phyloP scores from a whole-genome alignment of 208 protist genomes.

The Wallacemonas sp. region DNA sequence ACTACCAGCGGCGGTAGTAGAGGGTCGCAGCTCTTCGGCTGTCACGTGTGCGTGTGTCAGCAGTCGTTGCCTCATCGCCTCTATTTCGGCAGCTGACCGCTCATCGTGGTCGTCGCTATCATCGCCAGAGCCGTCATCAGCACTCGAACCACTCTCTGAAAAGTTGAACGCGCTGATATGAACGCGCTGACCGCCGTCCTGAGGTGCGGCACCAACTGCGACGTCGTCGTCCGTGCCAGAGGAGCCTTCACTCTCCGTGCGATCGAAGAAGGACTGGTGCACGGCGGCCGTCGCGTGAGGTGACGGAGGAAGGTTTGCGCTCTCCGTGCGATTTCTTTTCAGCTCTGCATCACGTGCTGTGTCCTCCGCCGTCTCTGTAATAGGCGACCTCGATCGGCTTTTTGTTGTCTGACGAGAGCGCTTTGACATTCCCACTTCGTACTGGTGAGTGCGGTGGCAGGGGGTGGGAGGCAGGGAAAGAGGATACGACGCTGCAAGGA shows the following conservation, averaged over 20 bases:
- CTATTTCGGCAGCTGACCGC: neutral
- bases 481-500: too few species aligned
- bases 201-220: too few species aligned
- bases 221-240: too few species aligned
- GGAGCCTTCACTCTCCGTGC: neutral
- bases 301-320: too few species aligned
- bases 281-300: neutral
- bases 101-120: neutral
- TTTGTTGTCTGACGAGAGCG: neutral
- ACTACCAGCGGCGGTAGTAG: neutral
- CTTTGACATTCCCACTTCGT: neutral
- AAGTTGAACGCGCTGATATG: too few species aligned
- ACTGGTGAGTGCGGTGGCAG: neutral
- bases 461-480: neutral
- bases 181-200: too few species aligned
- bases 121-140: neutral
- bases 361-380: neutral
- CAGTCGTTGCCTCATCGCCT: slow-evolving; percentile 24
- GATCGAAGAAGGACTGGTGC: neutral
- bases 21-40: neutral
- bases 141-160: too few species aligned
- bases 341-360: neutral
- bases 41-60: slow-evolving; percentile 53
- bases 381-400: neutral
- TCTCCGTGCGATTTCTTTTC: neutral